Base-by-base conservation (phyloP, 169 alveolate species). In the Plasmodium gonderi region DNA sequence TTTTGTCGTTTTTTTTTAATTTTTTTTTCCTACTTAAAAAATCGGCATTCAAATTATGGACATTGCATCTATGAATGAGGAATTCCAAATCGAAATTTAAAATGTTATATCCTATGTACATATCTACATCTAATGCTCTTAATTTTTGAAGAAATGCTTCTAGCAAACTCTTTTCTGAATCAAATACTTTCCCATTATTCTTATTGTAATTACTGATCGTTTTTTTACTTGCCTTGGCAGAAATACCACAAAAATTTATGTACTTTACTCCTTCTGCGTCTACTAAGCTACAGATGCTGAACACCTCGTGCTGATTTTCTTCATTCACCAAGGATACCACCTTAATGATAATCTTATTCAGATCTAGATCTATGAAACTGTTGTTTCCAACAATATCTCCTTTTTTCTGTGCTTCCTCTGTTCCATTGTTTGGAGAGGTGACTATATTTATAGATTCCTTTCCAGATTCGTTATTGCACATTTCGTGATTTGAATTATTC, bases 1-100 rank as follows among this genome's bases (percentile, higher is more conserved):
- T 89, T 64, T 60, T 77, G n/a, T 89, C 94, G 20, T 76, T 76
- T 47, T 89, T 89, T 31, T 51, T 89, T 8, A 89, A 45, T 68
- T 89, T 89, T 44, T 89, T 89, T 44, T 89, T 89, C 51, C 94
- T 76, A 33, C 94, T 89, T 11, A 89, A 38, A 26, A 89, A 54
- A 7, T 78, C 89, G 2, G 76, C 42, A 77, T 89, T 78, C 20
- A 89, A 23, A 26, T 89, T 65, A 76, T 89, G 74, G 0, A 89
- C 80, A 47, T 89, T 76, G 47, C 94, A 89, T 89, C 94, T 38
- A 65, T 89, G 94, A 11, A 89, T 89, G 44, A 89, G 2, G 72
- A 89, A 89, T 17, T 89, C 94, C 5, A 89, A 9, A 38, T 89
- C 94, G 38, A 89, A 89, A 29, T 77, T 89, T 20, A 89, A 42